Evolutionary conservation across 768 basidiomycete species (phyloP).

Genomic region (Trametes cingulata): DNA sequence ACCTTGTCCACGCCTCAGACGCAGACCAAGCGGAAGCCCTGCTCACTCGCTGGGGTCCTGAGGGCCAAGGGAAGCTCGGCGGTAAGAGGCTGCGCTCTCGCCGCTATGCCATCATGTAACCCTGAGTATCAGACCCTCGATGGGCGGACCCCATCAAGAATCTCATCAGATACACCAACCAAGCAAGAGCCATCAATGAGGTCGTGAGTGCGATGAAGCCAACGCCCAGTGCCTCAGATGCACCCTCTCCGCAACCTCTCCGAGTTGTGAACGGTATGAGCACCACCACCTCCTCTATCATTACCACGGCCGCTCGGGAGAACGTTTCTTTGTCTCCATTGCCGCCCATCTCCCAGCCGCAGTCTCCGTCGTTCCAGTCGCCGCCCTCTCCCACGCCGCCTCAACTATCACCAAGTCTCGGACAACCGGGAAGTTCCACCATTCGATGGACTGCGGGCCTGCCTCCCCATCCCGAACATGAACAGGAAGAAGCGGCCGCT

Average conservation of each 20-base stretch:
- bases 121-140: slow-evolving; percentile 63
- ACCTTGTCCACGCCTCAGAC: slow-evolving; percentile 89
- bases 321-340: slow-evolving; percentile 52
- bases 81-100: slow-evolving; percentile 43
- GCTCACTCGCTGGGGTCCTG: slow-evolving; percentile 85
- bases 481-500: slow-evolving; percentile 49
- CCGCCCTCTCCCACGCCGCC: slow-evolving; percentile 27
- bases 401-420: slow-evolving; percentile 41
- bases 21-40: slow-evolving; percentile 87
- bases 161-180: slow-evolving; percentile 63
- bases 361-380: slow-evolving; percentile 26
- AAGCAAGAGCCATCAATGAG: slow-evolving; percentile 74
- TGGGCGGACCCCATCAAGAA: slow-evolving; percentile 91
- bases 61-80: slow-evolving; percentile 85
- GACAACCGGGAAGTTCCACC: slow-evolving; percentile 60
- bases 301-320: slow-evolving; percentile 76
- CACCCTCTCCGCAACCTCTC: slow-evolving; percentile 49
- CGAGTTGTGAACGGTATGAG: slow-evolving; percentile 82
- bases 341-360: slow-evolving; percentile 25
- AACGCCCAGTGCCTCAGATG: slow-evolving; percentile 46
- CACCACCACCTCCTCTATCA: slow-evolving; percentile 63
- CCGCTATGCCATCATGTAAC: slow-evolving; percentile 16
- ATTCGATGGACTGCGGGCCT: slow-evolving; percentile 62
- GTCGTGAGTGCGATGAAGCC: slow-evolving; percentile 71
- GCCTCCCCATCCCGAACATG: slow-evolving; percentile 66